Evolutionary conservation across 1,284 basidiomycete genomes (phyloP).

Genomic region (Puccinia horiana): DNA sequence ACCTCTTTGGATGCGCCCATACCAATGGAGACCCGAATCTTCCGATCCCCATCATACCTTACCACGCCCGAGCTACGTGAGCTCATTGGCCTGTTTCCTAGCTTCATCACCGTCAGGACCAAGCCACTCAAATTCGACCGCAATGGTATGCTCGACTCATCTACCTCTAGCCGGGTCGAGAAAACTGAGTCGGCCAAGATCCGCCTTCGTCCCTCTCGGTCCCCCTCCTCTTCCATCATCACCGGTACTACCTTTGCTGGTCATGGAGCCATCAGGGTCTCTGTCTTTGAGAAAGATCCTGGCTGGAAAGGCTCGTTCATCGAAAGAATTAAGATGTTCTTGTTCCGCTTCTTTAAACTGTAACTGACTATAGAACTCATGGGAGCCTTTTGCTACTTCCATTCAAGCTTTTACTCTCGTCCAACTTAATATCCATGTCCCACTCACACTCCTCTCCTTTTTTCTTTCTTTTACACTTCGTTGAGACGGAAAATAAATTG

Average conservation of each 20-base stretch:
- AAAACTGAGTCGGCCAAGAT: background rate
- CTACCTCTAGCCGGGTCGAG: background rate
- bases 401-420: background rate
- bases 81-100: constrained; percentile 51
- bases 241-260: background rate
- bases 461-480: no score
- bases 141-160: background rate
- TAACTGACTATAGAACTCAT: background rate
- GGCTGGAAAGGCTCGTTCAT: constrained; percentile 36
- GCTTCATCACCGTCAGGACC: constrained; percentile 48
- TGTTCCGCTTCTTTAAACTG: constrained; percentile 25
- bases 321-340: constrained; percentile 34
- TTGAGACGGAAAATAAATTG: no score
- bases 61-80: constrained; percentile 51
- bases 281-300: constrained; percentile 33
- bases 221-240: background rate
- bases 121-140: constrained; percentile 19
- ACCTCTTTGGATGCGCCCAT: constrained; percentile 20
- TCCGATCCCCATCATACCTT: constrained; percentile 52
- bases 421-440: no score
- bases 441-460: no score
- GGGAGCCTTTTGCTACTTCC: background rate
- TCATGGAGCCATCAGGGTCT: constrained; percentile 21
- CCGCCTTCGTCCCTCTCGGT: no score
- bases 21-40: constrained; percentile 50